Evolutionary conservation across 768 basidiomycete genomes (phyloP), one percentile per base, ranked within the genome.

Genomic region (Suillus alpinus): DNA sequence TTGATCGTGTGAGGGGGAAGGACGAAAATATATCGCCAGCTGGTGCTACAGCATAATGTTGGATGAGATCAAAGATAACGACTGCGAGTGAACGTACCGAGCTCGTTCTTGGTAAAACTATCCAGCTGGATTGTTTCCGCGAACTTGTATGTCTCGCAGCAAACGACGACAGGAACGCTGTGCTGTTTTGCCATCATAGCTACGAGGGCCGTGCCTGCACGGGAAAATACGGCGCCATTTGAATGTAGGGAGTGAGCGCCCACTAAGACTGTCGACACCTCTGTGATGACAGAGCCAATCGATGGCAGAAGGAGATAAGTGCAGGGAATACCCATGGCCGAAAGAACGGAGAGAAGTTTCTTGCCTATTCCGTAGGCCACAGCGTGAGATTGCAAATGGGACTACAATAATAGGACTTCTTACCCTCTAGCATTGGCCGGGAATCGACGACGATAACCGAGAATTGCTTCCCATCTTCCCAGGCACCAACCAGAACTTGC

Each of bases 111-210:
- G 47, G 91, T 94, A 66, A 99, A 95, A 20, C 91, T 91, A 73
- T 99, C 97, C 58, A 98, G 79, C 73, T 92, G 88, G 32, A 98
- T 89, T 37, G 86, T 86, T 67, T 98, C 96, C 18, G 92, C 91
- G 68, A 95, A 98, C 74, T 99, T 99, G 78, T 98, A 98, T 4
- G 97, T 99, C 76, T 98, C 97, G 67, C 95, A 97, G 65, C 95
- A 98, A 29, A 97, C 94, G 39, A 99, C 86, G 7, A 98, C 95
- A 5, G 97, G 96, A 0, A 98, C 90, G 26, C 87, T 88, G 67
- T 89, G 84, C 51, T 86, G 85, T 73, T 92, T 93, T 1, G 94
- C 92, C 82, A 98, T 87, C 95, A 98, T 96, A 1, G 95, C 93
- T 6, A 98, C 94, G 67, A 95, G 83, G 0, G 96, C 96, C 4